Conservation (phyloP, 2,329 filamentous ascomycete species). For the Emericellopsis atlantica region DNA sequence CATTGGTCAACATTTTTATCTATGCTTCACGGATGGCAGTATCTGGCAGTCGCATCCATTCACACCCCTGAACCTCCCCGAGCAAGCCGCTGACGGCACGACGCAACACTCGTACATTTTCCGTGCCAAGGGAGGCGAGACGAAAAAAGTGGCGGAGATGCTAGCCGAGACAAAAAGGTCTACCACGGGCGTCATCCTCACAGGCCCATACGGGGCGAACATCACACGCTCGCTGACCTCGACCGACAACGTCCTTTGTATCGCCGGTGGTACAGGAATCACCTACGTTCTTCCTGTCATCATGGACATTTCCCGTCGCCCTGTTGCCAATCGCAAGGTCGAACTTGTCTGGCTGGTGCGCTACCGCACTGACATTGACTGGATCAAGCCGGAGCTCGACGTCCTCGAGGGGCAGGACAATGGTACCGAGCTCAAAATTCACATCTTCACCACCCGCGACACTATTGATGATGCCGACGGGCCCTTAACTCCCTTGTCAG, state of each 20-base stretch:
- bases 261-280: constrained; percentile 26
- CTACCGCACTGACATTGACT: constrained; percentile 39
- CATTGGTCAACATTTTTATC: constrained; percentile 58
- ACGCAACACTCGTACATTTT: constrained; percentile 44
- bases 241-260: constrained; percentile 2
- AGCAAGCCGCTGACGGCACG: constrained; percentile 18
- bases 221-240: constrained; percentile 23
- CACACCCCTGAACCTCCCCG: constrained; percentile 45
- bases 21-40: constrained; percentile 52
- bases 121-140: constrained; percentile 46
- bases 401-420: constrained; percentile 23
- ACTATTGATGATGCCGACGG: constrained; percentile 1
- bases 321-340: constrained; percentile 32
- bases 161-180: constrained; percentile 11
- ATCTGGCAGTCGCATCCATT: constrained; percentile 66
- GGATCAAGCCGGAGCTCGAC: constrained; percentile 44
- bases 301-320: constrained; percentile 22
- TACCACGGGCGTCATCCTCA: constrained; percentile 41
- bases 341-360: constrained; percentile 54
- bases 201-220: constrained; percentile 48
- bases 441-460: constrained; percentile 49
- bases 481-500: not conserved
- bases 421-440: constrained; percentile 33
- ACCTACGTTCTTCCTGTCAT: constrained; percentile 23
- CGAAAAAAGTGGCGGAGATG: constrained; percentile 36